Evolutionary conservation across 2,329 filamentous ascomycete genomes (phyloP), one percentile per base, ranked within the genome.

Genomic region (Colletotrichum melonis): DNA sequence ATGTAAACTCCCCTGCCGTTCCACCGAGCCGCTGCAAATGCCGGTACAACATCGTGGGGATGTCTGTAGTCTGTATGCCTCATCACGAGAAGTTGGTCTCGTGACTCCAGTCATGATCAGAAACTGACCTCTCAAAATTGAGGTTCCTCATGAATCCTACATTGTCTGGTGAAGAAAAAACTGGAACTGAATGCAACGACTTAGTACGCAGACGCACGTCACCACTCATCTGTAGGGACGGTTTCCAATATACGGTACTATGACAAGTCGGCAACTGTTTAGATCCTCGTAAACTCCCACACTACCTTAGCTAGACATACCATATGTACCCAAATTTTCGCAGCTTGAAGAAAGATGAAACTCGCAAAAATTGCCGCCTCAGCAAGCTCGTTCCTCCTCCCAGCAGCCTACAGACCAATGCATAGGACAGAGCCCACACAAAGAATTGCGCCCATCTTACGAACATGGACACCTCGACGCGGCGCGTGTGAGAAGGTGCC

Each of bases 21-120:
- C 57, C 59, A 56, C 55, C 67, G 54, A 62, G 54, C 70, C 54
- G 55, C 35, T 46, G 28, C 11, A 35, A 30, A 16, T 35, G 26
- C 60, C 46, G 22, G 22, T 24, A 9, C 62, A n/a, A 32, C 46
- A 63, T 54, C 28, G 19, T 16, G 42, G 42, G 42, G 42, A n/a
- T 16, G 38, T 42, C 38, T 42, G 32, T 35, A 42, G 38, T 35
- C 32, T 35, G 32, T 35, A 49, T 4, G 19, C 8, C 19, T 49
- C 42, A 22, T 22, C 42, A 22, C 6, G 42, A 49, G 16, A 49
- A 9, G 16, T 22, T 11, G 42, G 19, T 49, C 16, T n/a, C 42
- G 16, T n/a, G 42, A n/a, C 19, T n/a, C 19, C 42, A 19, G 42
- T 49, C 42, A n/a, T 49, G 19, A 49, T 49, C 42, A 19, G 2